A percentile compares a stretch with the other conserved stretches of the same genome.
These are phyloP conservation scores for Talaromyces pinophilus DNA, from an alignment of 2,329 filamentous ascomycete species.

Conservation along the genomic window DNA sequence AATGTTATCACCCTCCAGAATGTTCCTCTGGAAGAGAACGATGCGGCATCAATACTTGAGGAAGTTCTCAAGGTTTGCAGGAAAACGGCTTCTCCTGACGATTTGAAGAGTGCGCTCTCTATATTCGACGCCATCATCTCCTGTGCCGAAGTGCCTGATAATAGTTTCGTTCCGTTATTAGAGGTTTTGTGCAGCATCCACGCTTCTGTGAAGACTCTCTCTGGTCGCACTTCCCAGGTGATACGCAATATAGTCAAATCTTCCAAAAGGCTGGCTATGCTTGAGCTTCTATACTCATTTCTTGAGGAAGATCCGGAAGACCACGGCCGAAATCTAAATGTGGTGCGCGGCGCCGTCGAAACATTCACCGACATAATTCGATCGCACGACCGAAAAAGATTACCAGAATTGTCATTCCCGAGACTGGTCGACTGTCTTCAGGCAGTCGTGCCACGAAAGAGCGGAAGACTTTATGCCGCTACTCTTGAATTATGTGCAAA, in stretches of 20 bases:
- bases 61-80: constrained; percentile 44
- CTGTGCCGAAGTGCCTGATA: constrained; percentile 42
- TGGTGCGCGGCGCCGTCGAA: constrained; percentile 44
- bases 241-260: constrained; percentile 47
- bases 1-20: constrained; percentile 48
- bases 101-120: constrained; percentile 46
- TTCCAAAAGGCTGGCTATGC: constrained; percentile 41
- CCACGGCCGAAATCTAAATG: constrained; percentile 41
- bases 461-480: constrained; percentile 43
- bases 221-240: constrained; percentile 45
- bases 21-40: constrained; percentile 37
- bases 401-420: constrained; percentile 42
- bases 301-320: constrained; percentile 38
- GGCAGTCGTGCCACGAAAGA: constrained; percentile 38
- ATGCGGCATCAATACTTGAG: constrained; percentile 40
- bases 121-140: constrained; percentile 47
- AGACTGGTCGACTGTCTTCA: constrained; percentile 40
- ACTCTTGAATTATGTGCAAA: constrained; percentile 45
- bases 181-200: constrained; percentile 49
- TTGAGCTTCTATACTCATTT: constrained; percentile 40
- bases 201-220: constrained; percentile 46
- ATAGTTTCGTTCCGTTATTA: constrained; percentile 40
- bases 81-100: constrained; percentile 43
- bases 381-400: constrained; percentile 42
- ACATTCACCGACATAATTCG: constrained; percentile 45